A percentile compares a stretch with the other conserved stretches of the same genome.
phyloP scores from a whole-genome alignment of 2,329 filamentous ascomycete species.

The Penicillium sp. region DNA sequence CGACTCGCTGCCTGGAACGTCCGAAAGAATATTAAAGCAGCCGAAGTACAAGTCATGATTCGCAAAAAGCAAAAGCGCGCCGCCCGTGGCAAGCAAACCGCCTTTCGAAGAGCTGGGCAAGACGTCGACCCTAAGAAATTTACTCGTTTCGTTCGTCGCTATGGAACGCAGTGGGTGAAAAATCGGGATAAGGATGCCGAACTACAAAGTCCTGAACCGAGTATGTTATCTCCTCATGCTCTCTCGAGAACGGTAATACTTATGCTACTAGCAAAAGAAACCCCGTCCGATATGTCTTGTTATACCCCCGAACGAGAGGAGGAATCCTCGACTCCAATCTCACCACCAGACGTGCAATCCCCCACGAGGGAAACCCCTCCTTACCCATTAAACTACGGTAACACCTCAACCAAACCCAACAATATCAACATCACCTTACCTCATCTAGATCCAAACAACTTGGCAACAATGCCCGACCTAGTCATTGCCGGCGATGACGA shows the following conservation, averaged over 20 bases:
- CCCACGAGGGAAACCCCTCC: constrained; percentile 25
- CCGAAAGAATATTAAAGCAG: constrained; percentile 40
- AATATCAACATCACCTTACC: neutral
- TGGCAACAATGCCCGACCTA: constrained; percentile 27
- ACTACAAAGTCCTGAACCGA: constrained; percentile 33
- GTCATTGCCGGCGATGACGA: constrained; percentile 27
- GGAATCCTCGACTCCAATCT: constrained; percentile 27
- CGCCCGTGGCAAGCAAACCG: constrained; percentile 38
- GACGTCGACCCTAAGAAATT: constrained; percentile 37
- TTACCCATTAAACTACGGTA: constrained; percentile 15
- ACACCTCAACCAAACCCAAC: neutral
- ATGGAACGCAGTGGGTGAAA: constrained; percentile 29
- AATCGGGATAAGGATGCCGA: constrained; percentile 18
- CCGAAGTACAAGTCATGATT: constrained; percentile 39
- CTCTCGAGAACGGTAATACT: neutral
- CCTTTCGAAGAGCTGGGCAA: constrained; percentile 36
- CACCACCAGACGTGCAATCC: constrained; percentile 29
- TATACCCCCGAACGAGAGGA: constrained; percentile 38
- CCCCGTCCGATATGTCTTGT: constrained; percentile 40
- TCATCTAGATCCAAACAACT: constrained; percentile 21
- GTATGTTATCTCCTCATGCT: constrained; percentile 18
- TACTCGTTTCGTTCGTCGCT: constrained; percentile 34
- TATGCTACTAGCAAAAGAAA: constrained; percentile 23
- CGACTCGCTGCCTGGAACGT: constrained; percentile 38
- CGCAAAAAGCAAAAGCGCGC: constrained; percentile 40